phyloP scores from a whole-genome alignment of 768 basidiomycete species.

The Mycena rosella region DNA sequence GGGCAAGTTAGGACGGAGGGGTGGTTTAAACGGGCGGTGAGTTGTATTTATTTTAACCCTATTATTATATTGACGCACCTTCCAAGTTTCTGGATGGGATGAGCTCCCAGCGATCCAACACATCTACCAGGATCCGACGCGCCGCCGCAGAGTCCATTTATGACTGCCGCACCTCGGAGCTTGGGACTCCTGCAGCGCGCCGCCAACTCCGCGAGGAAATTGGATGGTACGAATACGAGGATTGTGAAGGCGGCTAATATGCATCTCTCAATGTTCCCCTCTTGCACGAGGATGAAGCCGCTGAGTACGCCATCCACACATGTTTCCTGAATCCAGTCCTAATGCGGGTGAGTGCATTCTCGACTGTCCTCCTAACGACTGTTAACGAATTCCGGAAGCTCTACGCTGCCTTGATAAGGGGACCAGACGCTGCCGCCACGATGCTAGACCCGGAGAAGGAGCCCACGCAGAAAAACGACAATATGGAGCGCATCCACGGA shows the following conservation, averaged over 20 bases:
- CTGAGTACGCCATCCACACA: not conserved
- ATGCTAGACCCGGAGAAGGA: too few species aligned
- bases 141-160: not conserved
- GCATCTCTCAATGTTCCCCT: not conserved
- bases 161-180: not conserved
- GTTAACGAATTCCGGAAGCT: not conserved
- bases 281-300: not conserved
- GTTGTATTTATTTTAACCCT: not conserved
- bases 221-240: not conserved
- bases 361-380: not conserved
- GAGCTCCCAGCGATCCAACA: slow-evolving; percentile 1
- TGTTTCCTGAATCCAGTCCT: not conserved
- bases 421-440: too few species aligned
- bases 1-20: not conserved
- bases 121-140: not conserved
- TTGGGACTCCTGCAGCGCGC: not conserved
- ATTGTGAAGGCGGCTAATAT: not conserved
- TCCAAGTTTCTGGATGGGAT: not conserved
- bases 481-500: too few species aligned
- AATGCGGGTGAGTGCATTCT: not conserved
- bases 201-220: not conserved
- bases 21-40: not conserved
- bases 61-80: not conserved
- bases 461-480: too few species aligned
- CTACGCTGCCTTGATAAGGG: not conserved